Evolutionary conservation across 805 yeast genomes (phyloP), one percentile per base, ranked within the genome.

Genomic region (Komagataella populi): DNA sequence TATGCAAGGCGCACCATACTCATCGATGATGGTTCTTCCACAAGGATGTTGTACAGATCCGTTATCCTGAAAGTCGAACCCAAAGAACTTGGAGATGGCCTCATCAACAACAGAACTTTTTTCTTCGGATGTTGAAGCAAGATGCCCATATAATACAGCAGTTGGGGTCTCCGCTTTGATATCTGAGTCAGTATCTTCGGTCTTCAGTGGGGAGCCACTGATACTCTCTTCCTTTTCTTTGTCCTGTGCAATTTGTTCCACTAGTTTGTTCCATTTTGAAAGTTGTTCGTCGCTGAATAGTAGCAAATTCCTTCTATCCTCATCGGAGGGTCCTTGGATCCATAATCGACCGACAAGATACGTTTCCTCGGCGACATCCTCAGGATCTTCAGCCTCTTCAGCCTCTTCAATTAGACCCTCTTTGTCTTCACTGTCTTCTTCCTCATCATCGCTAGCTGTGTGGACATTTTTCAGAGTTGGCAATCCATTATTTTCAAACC

Each of bases 401-500:
- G 60, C 70, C 8, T 67, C 69, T 4, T 60, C 68, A 0, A 68
- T 72, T 1, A 70, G 70, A 1, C 70, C 74, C 2, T 68, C 69
- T 10, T 71, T 73, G 1, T 70, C 78, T 3, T 64, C 77, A 0
- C 62, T 75, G 4, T 59, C 67, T 8, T 57, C 62, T 17, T 60
- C 66, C 22, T 58, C 60, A 36, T 52, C 59, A 4, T 57, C 58
- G 18, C 59, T 60, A 30, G 24, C 49, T 17, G 47, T 49, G 18
- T 39, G 44, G 8, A 49, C 59, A 17, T 56, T 55, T 12, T 56
- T 52, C 17, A 67, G 58, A 45, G 66, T 70, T 3, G 89, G 87
- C 48, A 88, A 70, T 0, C 98, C 99, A 60, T 84, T 84, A 55
- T 74, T 73, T 60, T 91, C 98, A 61, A 89, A 81, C 96, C 96